phyloP scores from a whole-genome alignment of 2,329 filamentous ascomycete genomes.

The Alternaria postmessia region DNA sequence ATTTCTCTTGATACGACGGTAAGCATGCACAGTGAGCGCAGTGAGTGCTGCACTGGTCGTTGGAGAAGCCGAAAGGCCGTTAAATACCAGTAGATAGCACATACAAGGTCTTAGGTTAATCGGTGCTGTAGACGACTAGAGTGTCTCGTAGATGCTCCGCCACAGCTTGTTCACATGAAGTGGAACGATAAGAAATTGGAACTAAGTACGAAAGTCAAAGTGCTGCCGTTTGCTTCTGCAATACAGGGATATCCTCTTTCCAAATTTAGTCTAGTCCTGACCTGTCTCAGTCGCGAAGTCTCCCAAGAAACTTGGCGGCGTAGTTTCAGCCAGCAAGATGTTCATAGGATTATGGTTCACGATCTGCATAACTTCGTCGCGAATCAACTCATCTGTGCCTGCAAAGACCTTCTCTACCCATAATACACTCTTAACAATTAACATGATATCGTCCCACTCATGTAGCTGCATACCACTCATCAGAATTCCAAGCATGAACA shows the following conservation, averaged over 20 bases:
- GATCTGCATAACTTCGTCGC: slow-evolving; percentile 38
- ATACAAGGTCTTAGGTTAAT: no score
- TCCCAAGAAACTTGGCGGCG: slow-evolving; percentile 8
- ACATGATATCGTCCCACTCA: slow-evolving; percentile 35
- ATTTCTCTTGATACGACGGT: neutral
- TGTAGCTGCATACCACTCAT: slow-evolving; percentile 32
- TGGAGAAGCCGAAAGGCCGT: neutral
- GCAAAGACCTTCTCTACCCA: slow-evolving; percentile 42
- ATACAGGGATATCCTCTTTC: slow-evolving; percentile 1
- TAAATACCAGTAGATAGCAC: neutral
- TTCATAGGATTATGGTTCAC: slow-evolving; percentile 17
- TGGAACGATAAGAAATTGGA: neutral
- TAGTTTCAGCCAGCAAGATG: slow-evolving; percentile 8
- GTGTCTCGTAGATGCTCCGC: neutral
- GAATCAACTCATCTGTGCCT: slow-evolving; percentile 32
- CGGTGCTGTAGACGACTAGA: no score
- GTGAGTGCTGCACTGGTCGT: neutral
- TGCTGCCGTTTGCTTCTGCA: neutral
- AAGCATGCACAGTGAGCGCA: neutral
- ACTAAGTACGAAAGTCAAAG: neutral
- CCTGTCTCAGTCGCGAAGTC: slow-evolving; percentile 15
- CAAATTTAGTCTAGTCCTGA: slow-evolving; percentile 19
- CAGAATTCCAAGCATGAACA: slow-evolving; percentile 38
- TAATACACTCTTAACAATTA: slow-evolving; percentile 36
- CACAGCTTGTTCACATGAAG: neutral